Evolutionary conservation across 805 yeast genomes (phyloP), one percentile per base, ranked within the genome.

Genomic region (Saccharomycopsis amapae): DNA sequence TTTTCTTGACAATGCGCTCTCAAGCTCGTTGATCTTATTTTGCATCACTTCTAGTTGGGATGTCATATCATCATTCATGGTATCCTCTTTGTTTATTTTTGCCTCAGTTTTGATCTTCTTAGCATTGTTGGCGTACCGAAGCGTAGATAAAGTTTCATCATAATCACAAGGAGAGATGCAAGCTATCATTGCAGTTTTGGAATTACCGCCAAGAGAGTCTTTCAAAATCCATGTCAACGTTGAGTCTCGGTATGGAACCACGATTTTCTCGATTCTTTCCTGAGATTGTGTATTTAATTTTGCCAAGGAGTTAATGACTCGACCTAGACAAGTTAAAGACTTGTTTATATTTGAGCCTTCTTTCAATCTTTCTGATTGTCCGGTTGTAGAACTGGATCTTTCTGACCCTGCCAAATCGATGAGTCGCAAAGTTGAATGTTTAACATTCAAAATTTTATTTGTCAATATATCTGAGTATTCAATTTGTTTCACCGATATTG

Each of bases 391-490:
- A 17, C 66, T 61, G 2, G 81, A 76, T 43, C 90, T 67, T 58
- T 85, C 95, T 1, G 90, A 81, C 0, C 95, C 89, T 0, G 95
- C 95, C 50, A 85, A 63, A 62, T 85, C 95, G 2, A 85, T 90
- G 15, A 85, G 66, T 48, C 82, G 69, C 32, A 86, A 66, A 49
- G 74, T 73, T 2, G 93, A 81, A 1, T 71, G 61, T 53, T 75
- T 75, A 48, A 72, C 75, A 42, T 69, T 71, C 1, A 65, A 61
- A 2, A 73, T 62, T 9, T 65, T 67, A 3, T 73, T 69, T 19
- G 56, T 56, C 48, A 43, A 54, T 39, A 51, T 63, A 38, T 48
- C 46, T 7, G 41, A 32, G 37, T 56, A 59, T 51, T 73, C 78
- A 17, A 78, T 79, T 55, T 83, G 90, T 48, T 73, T 69, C 40